Percentiles rank a stretch among this genome's conserved stretches.
These are phyloP conservation scores for Hericium alpestre DNA, from an alignment of 768 basidiomycete species.

Conservation along the genomic window DNA sequence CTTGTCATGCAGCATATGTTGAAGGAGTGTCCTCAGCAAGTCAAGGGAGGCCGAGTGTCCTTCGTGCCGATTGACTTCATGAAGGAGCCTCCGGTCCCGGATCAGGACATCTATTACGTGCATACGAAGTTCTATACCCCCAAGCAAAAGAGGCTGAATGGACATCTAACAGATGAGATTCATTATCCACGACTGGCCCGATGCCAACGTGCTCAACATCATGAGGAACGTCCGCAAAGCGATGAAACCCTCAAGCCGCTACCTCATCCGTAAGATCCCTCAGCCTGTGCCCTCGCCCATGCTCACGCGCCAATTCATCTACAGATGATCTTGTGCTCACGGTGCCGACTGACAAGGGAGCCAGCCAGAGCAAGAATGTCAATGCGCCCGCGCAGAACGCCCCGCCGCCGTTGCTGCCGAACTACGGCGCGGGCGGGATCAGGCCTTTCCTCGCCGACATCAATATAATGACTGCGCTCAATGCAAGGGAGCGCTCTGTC, in stretches of 20 bases:
- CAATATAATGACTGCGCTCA: slow-evolving; percentile 1
- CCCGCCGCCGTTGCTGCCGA: slow-evolving; percentile 8
- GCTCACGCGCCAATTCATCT: neutral
- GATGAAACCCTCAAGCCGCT: slow-evolving; percentile 19
- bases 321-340: slow-evolving; percentile 5
- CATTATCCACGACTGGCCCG: slow-evolving; percentile 25
- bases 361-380: neutral
- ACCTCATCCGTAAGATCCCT: slow-evolving; percentile 22
- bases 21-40: slow-evolving; percentile 17
- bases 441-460: slow-evolving; percentile 8
- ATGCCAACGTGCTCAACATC: slow-evolving; percentile 18
- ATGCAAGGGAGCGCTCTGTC: neutral
- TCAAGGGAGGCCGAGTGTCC: slow-evolving; percentile 17
- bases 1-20: slow-evolving; percentile 6
- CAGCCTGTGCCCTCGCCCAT: neutral
- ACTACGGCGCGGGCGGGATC: slow-evolving; percentile 5
- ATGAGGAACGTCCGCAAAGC: slow-evolving; percentile 21
- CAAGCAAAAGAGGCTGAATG: neutral
- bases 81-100: slow-evolving; percentile 17
- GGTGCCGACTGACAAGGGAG: neutral
- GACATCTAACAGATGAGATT: slow-evolving; percentile 10
- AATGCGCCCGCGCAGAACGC: neutral
- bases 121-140: slow-evolving; percentile 1
- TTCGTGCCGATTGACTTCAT: slow-evolving; percentile 24
- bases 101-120: slow-evolving; percentile 24